phyloP scores from a whole-genome alignment of 2,329 filamentous ascomycete genomes.

The Didymella arachidicola region DNA sequence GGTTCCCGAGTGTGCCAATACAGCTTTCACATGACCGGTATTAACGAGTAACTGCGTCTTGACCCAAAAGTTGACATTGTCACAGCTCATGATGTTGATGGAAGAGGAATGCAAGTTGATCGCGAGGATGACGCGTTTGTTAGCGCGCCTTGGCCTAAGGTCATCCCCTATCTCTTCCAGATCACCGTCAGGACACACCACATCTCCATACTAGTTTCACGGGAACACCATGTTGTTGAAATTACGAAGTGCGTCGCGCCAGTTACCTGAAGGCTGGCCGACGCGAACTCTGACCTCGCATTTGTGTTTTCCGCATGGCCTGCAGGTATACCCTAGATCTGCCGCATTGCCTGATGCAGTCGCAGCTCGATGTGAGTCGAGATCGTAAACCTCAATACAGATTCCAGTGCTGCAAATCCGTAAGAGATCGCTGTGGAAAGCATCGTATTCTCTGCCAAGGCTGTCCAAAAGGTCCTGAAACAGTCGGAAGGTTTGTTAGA shows the following conservation, averaged over 20 bases:
- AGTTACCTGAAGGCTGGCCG: constrained; percentile 5
- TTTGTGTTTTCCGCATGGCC: neutral
- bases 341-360: constrained; percentile 5
- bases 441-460: neutral
- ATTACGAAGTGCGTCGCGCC: neutral
- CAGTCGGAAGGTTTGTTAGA: constrained; percentile 20
- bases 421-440: constrained; percentile 10
- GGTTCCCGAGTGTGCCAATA: too few relatives aligned
- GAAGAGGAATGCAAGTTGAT: neutral
- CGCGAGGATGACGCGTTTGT: neutral
- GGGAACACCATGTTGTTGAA: neutral
- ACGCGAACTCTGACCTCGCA: neutral
- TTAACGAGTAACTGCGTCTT: neutral
- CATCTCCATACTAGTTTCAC: neutral
- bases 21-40: too few relatives aligned
- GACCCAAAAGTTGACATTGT: neutral
- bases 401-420: constrained; percentile 10
- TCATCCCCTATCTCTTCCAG: neutral
- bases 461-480: constrained; percentile 24
- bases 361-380: constrained; percentile 2
- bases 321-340: neutral
- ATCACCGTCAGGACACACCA: neutral
- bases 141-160: constrained; percentile 4
- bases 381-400: neutral
- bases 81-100: neutral